phyloP scores from a whole-genome alignment of 2,329 filamentous ascomycete species.

The Alternaria sp. region DNA sequence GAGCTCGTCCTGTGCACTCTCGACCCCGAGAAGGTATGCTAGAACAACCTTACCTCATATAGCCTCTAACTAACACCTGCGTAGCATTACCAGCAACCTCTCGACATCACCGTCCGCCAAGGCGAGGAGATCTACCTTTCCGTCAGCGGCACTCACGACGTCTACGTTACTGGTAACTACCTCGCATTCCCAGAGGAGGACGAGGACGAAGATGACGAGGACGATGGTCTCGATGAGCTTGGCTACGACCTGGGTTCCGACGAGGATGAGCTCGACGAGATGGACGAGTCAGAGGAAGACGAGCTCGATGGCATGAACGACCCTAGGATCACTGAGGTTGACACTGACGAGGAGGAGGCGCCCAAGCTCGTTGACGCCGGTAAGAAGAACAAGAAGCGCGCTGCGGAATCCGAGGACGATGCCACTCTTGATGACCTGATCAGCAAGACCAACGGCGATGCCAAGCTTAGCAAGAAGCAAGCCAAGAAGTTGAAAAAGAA shows the following conservation, averaged over 20 bases:
- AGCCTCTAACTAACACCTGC: slow-evolving; percentile 37
- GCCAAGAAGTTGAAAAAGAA: slow-evolving; percentile 99
- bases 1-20: slow-evolving; percentile 96
- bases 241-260: slow-evolving; percentile 85
- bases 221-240: slow-evolving; percentile 66
- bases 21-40: slow-evolving; percentile 84
- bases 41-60: slow-evolving; percentile 35
- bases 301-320: slow-evolving; percentile 70
- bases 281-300: slow-evolving; percentile 59
- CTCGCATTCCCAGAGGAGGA: slow-evolving; percentile 72
- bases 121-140: slow-evolving; percentile 92
- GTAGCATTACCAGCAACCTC: slow-evolving; percentile 93
- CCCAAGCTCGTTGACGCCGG: slow-evolving; percentile 61
- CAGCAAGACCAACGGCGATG: slow-evolving; percentile 73
- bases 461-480: slow-evolving; percentile 93
- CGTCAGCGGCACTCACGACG: slow-evolving; percentile 85
- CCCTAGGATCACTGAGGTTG: slow-evolving; percentile 84
- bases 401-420: slow-evolving; percentile 64
- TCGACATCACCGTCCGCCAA: slow-evolving; percentile 91
- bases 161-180: slow-evolving; percentile 97
- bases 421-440: slow-evolving; percentile 82
- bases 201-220: slow-evolving; percentile 67
- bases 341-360: slow-evolving; percentile 76
- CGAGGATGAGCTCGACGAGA: slow-evolving; percentile 74
- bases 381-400: slow-evolving; percentile 85